Percentiles rank a stretch among this genome's conserved stretches.
Conservation (phyloP, 2,329 filamentous ascomycete genomes). For the Scytalidium sp. region DNA sequence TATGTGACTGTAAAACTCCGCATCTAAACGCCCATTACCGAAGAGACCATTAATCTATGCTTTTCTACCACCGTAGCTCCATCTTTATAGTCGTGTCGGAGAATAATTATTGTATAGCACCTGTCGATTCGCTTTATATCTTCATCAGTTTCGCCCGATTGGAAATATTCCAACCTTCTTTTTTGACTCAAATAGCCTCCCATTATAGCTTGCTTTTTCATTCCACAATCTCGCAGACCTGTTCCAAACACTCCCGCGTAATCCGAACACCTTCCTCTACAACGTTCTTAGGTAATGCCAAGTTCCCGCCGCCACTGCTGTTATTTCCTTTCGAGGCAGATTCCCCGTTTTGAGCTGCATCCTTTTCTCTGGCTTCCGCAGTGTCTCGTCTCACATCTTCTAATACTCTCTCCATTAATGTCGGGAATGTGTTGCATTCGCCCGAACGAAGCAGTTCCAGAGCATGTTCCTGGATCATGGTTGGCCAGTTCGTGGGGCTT, state of each 20-base stretch:
- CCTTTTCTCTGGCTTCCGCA: neutral
- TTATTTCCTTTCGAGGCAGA: conserved; percentile 8
- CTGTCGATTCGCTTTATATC: too few species aligned
- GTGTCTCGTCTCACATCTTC: conserved; percentile 48
- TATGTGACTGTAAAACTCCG: neutral
- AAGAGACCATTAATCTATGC: too few species aligned
- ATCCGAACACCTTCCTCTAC: conserved; percentile 60
- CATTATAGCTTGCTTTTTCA: conserved; percentile 4
- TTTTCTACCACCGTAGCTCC: too few species aligned
- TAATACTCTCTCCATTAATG: conserved; percentile 57
- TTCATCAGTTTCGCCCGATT: too few species aligned
- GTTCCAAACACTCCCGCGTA: conserved; percentile 56
- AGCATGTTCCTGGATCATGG: conserved; percentile 56
- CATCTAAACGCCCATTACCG: neutral
- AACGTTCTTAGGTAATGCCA: conserved; percentile 58
- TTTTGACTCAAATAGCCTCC: too few species aligned
- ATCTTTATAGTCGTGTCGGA: too few species aligned
- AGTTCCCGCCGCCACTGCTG: conserved; percentile 24
- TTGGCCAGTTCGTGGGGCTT: conserved; percentile 60
- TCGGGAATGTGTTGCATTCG: conserved; percentile 58
- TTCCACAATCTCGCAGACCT: conserved; percentile 28
- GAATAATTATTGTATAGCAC: too few species aligned
- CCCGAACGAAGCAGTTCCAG: conserved; percentile 57
- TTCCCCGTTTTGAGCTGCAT: neutral
- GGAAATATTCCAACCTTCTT: too few species aligned